Conservation (phyloP, 1,284 basidiomycete genomes). For the Ganoderma lingzhi region DNA sequence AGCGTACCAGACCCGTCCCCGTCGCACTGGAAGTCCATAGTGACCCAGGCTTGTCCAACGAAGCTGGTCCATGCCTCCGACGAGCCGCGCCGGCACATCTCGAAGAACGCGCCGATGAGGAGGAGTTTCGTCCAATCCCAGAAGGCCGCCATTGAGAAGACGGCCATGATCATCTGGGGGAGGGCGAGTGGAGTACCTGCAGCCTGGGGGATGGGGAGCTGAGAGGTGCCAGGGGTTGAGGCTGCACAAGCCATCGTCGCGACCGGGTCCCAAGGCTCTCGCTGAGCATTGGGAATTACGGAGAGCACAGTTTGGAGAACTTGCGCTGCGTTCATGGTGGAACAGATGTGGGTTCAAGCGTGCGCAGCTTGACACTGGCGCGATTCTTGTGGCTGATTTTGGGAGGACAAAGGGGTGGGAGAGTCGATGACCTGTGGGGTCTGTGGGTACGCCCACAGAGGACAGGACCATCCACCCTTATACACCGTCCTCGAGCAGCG, state of each 20-base stretch:
- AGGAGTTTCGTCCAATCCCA: conserved; percentile 73
- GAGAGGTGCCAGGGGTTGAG: not conserved
- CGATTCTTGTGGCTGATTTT: not conserved
- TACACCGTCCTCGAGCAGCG: not conserved
- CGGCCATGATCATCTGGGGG: conserved; percentile 50
- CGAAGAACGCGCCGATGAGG: conserved; percentile 66
- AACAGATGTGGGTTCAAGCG: not conserved
- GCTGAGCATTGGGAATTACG: conserved; percentile 12
- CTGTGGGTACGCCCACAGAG: too few species aligned
- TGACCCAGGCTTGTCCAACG: conserved; percentile 66
- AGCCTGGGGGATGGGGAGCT: not conserved
- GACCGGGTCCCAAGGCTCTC: conserved; percentile 6
- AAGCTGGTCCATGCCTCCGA: conserved; percentile 52
- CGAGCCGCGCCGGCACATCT: conserved; percentile 58
- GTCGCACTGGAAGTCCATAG: conserved; percentile 64
- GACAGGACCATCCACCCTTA: not conserved
- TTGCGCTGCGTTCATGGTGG: conserved; percentile 25
- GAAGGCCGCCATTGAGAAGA: conserved; percentile 55
- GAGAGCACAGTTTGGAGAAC: conserved; percentile 30
- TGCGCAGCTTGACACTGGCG: not conserved
- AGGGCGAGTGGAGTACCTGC: conserved; percentile 26
- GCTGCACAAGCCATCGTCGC: not conserved
- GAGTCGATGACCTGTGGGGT: too few species aligned
- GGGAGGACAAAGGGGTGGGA: not conserved
- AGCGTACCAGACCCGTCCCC: conserved; percentile 66